phyloP scores from a whole-genome alignment of 495 filamentous ascomycete species.

The Penicillium fimorum region DNA sequence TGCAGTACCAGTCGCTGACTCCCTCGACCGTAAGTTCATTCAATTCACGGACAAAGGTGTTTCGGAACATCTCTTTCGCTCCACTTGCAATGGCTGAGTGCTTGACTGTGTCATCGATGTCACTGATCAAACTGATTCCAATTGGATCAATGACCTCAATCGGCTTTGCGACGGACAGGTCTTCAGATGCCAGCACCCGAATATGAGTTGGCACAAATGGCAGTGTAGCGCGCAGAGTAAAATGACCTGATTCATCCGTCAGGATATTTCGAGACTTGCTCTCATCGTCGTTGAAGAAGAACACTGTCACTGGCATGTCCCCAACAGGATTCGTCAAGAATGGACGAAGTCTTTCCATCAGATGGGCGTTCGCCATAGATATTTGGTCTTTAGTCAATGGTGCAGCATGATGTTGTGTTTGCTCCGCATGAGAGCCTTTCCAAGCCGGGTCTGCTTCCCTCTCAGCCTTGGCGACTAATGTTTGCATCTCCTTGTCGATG shows the following conservation, averaged over 20 bases:
- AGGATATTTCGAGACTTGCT: constrained; percentile 76
- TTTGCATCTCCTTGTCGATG: constrained; percentile 68
- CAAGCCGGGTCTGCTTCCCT: constrained; percentile 68
- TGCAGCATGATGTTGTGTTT: constrained; percentile 38
- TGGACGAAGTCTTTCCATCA: constrained; percentile 82
- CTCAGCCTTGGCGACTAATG: constrained; percentile 68
- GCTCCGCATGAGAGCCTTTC: constrained; percentile 38
- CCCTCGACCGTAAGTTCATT: constrained; percentile 77
- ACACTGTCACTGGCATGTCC: constrained; percentile 74
- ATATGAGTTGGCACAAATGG: constrained; percentile 90
- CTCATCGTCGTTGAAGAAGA: constrained; percentile 81
- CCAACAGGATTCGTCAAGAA: constrained; percentile 81
- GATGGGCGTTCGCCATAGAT: constrained; percentile 73
- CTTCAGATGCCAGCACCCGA: constrained; percentile 80
- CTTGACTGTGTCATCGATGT: constrained; percentile 98
- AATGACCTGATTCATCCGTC: constrained; percentile 88
- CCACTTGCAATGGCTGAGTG: constrained; percentile 85
- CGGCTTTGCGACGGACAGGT: constrained; percentile 72
- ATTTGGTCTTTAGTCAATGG: constrained; percentile 70
- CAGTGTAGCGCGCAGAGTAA: constrained; percentile 69
- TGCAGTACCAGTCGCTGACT: constrained; percentile 84
- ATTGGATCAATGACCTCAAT: constrained; percentile 70
- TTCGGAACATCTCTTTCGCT: constrained; percentile 90
- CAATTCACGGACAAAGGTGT: constrained; percentile 87
- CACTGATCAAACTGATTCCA: constrained; percentile 93